Percentiles rank a stretch among this genome's conserved stretches.
Conservation (phyloP, 108 stramenopile species). For the Skeletonema menzelii region DNA sequence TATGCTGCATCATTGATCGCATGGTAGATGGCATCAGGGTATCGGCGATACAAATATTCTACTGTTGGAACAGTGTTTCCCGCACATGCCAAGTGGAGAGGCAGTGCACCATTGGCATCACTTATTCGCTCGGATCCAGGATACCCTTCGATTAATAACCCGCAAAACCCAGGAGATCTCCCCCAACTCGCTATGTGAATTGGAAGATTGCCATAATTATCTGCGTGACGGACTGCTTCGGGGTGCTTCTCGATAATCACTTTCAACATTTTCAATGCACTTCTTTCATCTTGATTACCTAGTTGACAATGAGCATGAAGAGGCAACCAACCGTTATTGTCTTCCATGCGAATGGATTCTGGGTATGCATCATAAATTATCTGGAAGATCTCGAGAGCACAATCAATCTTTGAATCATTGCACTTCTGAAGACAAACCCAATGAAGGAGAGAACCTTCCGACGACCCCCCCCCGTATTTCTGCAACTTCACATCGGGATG, state of each 20-base stretch:
- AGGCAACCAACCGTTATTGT: neutral
- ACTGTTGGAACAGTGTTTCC: neutral
- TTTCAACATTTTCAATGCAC: neutral
- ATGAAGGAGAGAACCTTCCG: too few species aligned
- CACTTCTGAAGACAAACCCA: too few species aligned
- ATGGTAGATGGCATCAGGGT: constrained; percentile 4
- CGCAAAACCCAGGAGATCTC: neutral
- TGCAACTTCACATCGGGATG: too few species aligned
- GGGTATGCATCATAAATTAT: too few species aligned
- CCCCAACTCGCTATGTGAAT: neutral
- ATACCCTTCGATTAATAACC: neutral
- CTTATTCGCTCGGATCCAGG: neutral
- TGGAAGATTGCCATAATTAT: neutral
- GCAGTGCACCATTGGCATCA: neutral
- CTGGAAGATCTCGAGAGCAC: too few species aligned
- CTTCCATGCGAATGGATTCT: neutral
- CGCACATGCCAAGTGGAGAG: constrained; percentile 1
- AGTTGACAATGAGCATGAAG: neutral
- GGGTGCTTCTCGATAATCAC: neutral
- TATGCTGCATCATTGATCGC: neutral
- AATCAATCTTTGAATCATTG: too few species aligned
- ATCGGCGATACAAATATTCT: neutral
- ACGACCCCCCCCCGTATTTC: too few species aligned
- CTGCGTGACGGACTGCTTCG: neutral
- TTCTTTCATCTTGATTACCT: neutral